phyloP scores from a whole-genome alignment of 1,139 yeast species.

The Pichia sp. region DNA sequence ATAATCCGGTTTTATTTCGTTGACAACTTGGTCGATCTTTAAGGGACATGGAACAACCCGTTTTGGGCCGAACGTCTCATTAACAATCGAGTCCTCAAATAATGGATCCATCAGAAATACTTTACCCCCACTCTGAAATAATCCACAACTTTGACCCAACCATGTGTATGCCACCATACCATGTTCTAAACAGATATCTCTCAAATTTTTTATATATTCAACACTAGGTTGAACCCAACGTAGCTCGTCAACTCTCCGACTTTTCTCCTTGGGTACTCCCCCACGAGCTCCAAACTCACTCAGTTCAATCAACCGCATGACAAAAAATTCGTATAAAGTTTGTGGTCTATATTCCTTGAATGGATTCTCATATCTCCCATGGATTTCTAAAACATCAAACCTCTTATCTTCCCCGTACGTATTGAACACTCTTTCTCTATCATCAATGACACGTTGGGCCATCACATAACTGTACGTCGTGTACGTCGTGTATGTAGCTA shows the following conservation, averaged over 20 bases:
- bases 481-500: slow-evolving; percentile 51
- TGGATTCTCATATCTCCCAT: slow-evolving; percentile 86
- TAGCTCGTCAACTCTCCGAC: neutral
- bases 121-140: slow-evolving; percentile 58
- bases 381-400: slow-evolving; percentile 52
- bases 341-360: slow-evolving; percentile 89
- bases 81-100: slow-evolving; percentile 63
- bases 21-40: slow-evolving; percentile 52
- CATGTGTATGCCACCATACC: slow-evolving; percentile 61
- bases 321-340: slow-evolving; percentile 78
- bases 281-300: slow-evolving; percentile 63
- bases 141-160: slow-evolving; percentile 90
- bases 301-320: slow-evolving; percentile 66
- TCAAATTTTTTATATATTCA: neutral
- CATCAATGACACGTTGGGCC: slow-evolving; percentile 53
- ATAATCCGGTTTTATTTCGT: slow-evolving; percentile 51
- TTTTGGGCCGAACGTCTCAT: slow-evolving; percentile 69
- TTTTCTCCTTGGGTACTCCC: slow-evolving; percentile 50
- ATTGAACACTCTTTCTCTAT: slow-evolving; percentile 35
- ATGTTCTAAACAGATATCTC: slow-evolving; percentile 10
- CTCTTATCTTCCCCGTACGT: slow-evolving; percentile 24
- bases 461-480: slow-evolving; percentile 55
- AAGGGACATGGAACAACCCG: slow-evolving; percentile 74
- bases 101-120: slow-evolving; percentile 76
- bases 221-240: neutral